phyloP scores from a whole-genome alignment of 768 basidiomycete genomes.

The Pleurotus giganteus region DNA sequence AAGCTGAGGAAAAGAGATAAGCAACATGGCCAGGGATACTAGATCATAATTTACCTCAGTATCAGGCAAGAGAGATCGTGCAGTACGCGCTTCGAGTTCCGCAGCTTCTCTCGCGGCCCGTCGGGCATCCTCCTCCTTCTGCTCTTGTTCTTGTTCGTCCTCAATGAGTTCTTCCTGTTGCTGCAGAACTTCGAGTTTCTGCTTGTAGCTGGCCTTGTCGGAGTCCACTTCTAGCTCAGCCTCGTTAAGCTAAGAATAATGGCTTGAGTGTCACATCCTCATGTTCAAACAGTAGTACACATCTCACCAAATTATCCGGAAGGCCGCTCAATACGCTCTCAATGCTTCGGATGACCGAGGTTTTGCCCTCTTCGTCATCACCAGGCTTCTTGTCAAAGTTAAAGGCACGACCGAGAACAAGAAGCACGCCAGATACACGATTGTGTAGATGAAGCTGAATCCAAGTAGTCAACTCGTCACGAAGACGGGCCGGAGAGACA shows the following conservation, averaged over 20 bases:
- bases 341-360: constrained; percentile 73
- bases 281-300: not conserved
- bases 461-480: constrained; percentile 92
- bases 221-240: constrained; percentile 95
- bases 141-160: constrained; percentile 97
- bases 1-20: constrained; percentile 38
- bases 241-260: constrained; percentile 77
- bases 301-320: constrained; percentile 88
- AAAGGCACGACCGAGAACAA: constrained; percentile 94
- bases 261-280: constrained; percentile 6
- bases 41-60: constrained; percentile 60
- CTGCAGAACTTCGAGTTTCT: constrained; percentile 96
- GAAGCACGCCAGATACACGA: constrained; percentile 89
- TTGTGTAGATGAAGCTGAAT: constrained; percentile 88
- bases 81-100: constrained; percentile 75
- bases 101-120: constrained; percentile 79
- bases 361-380: constrained; percentile 80
- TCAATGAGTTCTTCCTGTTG: constrained; percentile 99
- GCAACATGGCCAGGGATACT: not conserved
- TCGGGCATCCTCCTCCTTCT: constrained; percentile 91
- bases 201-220: constrained; percentile 93
- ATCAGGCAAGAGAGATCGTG: constrained; percentile 82
- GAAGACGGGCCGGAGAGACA: constrained; percentile 81
- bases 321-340: constrained; percentile 89
- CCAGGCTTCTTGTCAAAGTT: constrained; percentile 80